Conservation (phyloP, 2,329 filamentous ascomycete genomes). For the Chaetomium sp. region DNA sequence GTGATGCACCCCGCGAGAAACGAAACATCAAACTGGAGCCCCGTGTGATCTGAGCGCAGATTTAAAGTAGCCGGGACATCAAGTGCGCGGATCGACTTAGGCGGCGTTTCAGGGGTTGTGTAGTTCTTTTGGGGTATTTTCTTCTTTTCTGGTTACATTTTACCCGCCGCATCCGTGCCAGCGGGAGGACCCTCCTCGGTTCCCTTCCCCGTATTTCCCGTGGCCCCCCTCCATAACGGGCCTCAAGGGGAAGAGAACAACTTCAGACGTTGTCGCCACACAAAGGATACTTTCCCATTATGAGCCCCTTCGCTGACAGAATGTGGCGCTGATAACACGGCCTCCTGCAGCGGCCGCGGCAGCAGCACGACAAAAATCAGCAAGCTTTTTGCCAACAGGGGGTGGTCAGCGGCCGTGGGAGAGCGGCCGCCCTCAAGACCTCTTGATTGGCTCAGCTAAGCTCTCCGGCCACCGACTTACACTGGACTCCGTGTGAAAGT, state of each 20-base stretch:
- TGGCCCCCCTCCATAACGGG: neutral
- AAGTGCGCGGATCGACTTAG: neutral
- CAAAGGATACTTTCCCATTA: neutral
- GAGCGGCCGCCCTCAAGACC: constrained; percentile 2
- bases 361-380: neutral
- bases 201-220: too few relatives aligned
- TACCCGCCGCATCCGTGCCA: constrained; percentile 7
- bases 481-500: constrained; percentile 4
- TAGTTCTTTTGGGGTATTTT: neutral
- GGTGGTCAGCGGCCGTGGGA: neutral
- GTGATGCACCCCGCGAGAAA: constrained; percentile 7
- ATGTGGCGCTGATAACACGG: neutral
- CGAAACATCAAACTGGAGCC: constrained; percentile 6
- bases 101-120: constrained; percentile 1
- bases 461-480: neutral
- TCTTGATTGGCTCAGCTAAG: constrained; percentile 6
- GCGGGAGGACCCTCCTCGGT: neutral
- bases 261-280: neutral
- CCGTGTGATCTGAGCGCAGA: neutral
- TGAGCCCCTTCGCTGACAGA: neutral
- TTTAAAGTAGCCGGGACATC: neutral
- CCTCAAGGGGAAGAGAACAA: neutral
- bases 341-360: constrained; percentile 13
- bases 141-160: neutral
- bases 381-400: neutral